Base-by-base conservation (phyloP, 352 stramenopile species). In the Phytophthora foliorum region DNA sequence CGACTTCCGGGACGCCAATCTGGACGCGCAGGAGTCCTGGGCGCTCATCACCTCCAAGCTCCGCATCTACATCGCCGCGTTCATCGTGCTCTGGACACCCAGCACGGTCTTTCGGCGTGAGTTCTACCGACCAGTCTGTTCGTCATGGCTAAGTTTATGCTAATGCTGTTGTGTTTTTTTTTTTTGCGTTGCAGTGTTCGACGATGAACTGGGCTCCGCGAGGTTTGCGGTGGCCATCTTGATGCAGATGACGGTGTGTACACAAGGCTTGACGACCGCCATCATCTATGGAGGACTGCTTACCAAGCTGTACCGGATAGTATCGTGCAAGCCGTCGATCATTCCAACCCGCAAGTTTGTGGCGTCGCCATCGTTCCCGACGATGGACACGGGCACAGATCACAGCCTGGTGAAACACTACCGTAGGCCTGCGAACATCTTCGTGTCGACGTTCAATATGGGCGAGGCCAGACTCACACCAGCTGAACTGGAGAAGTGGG, bases 381-480 rank as follows among this genome's bases (percentile, higher is more conserved):
- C 61, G 0, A 64, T 71, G 32, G 61, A 77, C 2, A 67, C 67
- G 4, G 60, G 53, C 14, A 75, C 67, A 3, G 57, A 67, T 39
- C 49, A 63, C 31, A 64, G 61, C 16, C 27, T 76, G 8, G 72
- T 74, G 10, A 73, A 79, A 24, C 72, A 81, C 42, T 80, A 77
- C 38, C 79, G 77, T 16, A 73, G 80, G 19, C 83, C 83, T 14
- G 80, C 82, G 7, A 81, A 78, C 31, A 86, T 95, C 60, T 94
- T 93, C 34, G 85, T 92, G 24, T 89, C 88, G 16, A 94, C 88
- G 25, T 95, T 93, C 70, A 95, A 95, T 73, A 88, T 95, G 82
- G 88, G 86, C 54, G 88, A 95, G 58, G 82, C 75, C 21, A 75
- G 63, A 67, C 69, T 94, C 42, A 80, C 78, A 19, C 71, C 87